Evolutionary conservation across 345 rosid genomes (phyloP), one percentile per base, ranked within the genome.

Genomic region (Brassica rapa): DNA sequence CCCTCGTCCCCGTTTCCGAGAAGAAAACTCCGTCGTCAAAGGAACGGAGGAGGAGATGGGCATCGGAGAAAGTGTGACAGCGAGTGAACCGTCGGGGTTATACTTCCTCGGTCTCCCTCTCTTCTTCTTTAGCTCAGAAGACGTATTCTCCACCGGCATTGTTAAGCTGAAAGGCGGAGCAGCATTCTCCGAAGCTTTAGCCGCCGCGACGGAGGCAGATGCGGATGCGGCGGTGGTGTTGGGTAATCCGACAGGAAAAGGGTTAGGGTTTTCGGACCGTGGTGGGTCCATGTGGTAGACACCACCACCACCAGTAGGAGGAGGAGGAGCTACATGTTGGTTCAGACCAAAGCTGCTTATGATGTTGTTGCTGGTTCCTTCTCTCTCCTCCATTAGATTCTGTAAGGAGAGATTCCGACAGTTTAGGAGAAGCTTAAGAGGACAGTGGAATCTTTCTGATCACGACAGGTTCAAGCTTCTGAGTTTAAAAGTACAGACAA

Each of bases 61-160:
- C 97, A 85, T 89, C 9, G 99, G 97, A 11, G 98, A 95, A 61
- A 91, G 78, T 49, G 98, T 81, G 73, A 72, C 46, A 5, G 84
- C 77, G 70, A 86, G 63, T 1, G 82, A 63, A 21, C 97, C 97
- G 60, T 93, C 98, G 1, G 93, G 89, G 7, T 87, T 84, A 75
- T 85, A 88, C 88, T 95, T 95, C 72, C 93, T 88, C 4, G 99
- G 98, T 75, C 98, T 84, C 3, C 98, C 98, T 83, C 99, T 88
- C 86, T 89, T 93, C 87, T 91, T 95, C 87, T 89, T 96, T 80
- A 64, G 43, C 25, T 81, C 86, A 10, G 86, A 49, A 37, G 79
- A 81, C 1, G 81, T 64, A 10, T 80, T 86, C 49, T 77, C 72
- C 35, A 62, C 86, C 62, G 82, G 80, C 67, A 76, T 57, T 33